Percentiles rank a stretch among this genome's conserved stretches.
phyloP scores from a whole-genome alignment of 768 basidiomycete genomes.

The Suillus bovinus region DNA sequence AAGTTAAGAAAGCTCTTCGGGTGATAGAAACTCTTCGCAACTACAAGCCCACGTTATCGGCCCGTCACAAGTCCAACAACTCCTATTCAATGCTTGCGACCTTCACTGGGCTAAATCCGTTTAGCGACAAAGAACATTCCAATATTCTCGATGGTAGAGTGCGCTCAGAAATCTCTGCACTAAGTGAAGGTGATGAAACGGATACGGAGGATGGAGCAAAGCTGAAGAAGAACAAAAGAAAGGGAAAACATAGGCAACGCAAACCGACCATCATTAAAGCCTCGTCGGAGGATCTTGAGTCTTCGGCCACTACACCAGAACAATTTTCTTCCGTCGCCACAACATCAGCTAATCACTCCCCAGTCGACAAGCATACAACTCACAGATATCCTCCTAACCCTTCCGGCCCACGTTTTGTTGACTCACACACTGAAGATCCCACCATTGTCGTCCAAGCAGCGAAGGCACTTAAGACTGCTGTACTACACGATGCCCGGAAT shows the following conservation, averaged over 20 bases:
- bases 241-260: conserved; percentile 27
- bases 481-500: conserved; percentile 77
- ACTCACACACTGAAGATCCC: conserved; percentile 32
- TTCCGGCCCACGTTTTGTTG: conserved; percentile 17
- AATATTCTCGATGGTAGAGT: conserved; percentile 36
- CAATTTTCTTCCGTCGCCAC: background rate
- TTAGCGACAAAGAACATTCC: conserved; percentile 50
- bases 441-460: conserved; percentile 56
- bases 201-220: conserved; percentile 25
- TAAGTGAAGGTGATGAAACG: conserved; percentile 32
- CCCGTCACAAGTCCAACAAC: conserved; percentile 31
- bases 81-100: conserved; percentile 44
- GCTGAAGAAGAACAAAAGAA: conserved; percentile 28
- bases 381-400: conserved; percentile 44
- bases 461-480: conserved; percentile 63
- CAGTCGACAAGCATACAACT: conserved; percentile 6
- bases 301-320: conserved; percentile 11
- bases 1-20: conserved; percentile 51
- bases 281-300: conserved; percentile 15
- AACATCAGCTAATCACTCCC: conserved; percentile 5
- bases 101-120: conserved; percentile 30
- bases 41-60: conserved; percentile 51
- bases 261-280: conserved; percentile 5
- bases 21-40: conserved; percentile 68
- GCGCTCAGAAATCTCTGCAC: conserved; percentile 21